phyloP scores from a whole-genome alignment of 2,329 filamentous ascomycete species.

The Nemania bipapillata region DNA sequence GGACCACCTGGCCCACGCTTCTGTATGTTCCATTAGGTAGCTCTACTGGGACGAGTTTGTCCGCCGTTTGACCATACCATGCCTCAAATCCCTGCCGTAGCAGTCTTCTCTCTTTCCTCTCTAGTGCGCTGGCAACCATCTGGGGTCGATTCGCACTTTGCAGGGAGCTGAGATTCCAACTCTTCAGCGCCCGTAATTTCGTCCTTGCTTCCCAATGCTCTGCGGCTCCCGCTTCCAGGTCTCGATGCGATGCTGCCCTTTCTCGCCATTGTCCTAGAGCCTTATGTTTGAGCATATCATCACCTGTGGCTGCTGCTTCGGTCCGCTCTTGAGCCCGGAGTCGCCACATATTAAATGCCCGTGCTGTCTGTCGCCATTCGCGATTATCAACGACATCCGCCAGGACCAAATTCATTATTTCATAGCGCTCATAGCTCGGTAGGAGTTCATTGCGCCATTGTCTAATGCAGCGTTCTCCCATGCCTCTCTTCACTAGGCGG shows the following conservation, averaged over 20 bases:
- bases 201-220: slow-evolving; percentile 45
- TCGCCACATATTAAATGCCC: slow-evolving; percentile 47
- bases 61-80: slow-evolving; percentile 48
- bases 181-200: slow-evolving; percentile 44
- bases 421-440: slow-evolving; percentile 44
- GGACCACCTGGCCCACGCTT: slow-evolving; percentile 43
- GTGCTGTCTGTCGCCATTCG: slow-evolving; percentile 41
- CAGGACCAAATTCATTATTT: slow-evolving; percentile 44
- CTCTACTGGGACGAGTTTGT: slow-evolving; percentile 47
- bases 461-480: slow-evolving; percentile 48
- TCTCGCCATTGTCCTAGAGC: slow-evolving; percentile 46
- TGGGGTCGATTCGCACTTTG: slow-evolving; percentile 48
- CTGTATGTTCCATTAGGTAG: slow-evolving; percentile 43
- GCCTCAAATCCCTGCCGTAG: slow-evolving; percentile 48
- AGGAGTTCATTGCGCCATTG: slow-evolving; percentile 47
- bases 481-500: slow-evolving; percentile 50
- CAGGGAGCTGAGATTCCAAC: slow-evolving; percentile 49
- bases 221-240: slow-evolving; percentile 40
- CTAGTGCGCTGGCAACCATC: slow-evolving; percentile 47
- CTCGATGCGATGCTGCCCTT: slow-evolving; percentile 35
- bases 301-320: slow-evolving; percentile 38
- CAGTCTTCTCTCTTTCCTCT: slow-evolving; percentile 48
- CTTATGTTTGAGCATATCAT: slow-evolving; percentile 43
- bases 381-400: slow-evolving; percentile 43
- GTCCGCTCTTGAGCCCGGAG: slow-evolving; percentile 41